A percentile compares a stretch with the other conserved stretches of the same genome.
Evolutionary conservation across 1,139 yeast genomes (phyloP).

Genomic region (Suhomyces wounanorum): DNA sequence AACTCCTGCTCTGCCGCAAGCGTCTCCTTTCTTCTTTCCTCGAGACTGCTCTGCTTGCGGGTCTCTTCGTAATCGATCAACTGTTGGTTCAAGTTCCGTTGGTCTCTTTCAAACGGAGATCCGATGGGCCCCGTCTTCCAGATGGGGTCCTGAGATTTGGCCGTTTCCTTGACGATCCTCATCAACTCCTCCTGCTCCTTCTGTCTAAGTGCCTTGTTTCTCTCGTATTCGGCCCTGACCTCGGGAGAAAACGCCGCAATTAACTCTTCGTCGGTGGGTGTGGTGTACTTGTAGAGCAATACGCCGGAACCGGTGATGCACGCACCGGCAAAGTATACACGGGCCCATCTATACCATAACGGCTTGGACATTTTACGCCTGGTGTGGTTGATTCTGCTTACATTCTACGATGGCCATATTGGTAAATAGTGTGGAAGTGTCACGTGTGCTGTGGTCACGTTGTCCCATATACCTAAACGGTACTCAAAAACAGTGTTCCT

Average conservation of each 20-base stretch:
- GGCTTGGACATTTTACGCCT: conserved; percentile 32
- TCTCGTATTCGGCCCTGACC: conserved; percentile 72
- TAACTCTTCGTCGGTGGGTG: conserved; percentile 83
- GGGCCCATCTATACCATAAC: conserved; percentile 59
- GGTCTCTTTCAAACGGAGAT: conserved; percentile 59
- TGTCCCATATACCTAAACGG: no score
- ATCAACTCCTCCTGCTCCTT: conserved; percentile 67
- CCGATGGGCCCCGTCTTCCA: conserved; percentile 76
- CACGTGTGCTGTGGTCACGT: no score
- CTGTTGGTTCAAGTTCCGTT: conserved; percentile 21
- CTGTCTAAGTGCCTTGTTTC: conserved; percentile 61
- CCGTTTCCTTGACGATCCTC: conserved; percentile 61
- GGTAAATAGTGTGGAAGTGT: background rate
- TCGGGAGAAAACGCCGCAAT: conserved; percentile 80
- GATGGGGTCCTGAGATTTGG: conserved; percentile 69
- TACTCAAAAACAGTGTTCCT: no score
- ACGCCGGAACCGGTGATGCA: conserved; percentile 70
- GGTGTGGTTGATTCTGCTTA: conserved; percentile 1
- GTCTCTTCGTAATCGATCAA: conserved; percentile 52
- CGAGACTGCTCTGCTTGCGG: conserved; percentile 49
- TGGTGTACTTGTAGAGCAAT: conserved; percentile 64
- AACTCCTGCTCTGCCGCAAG: conserved; percentile 48
- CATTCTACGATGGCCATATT: background rate
- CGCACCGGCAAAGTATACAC: conserved; percentile 57
- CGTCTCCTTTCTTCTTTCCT: conserved; percentile 47